Percentiles rank a stretch among this genome's conserved stretches.
Evolutionary conservation across 768 basidiomycete genomes (phyloP).

Genomic region (Rhodosporidiobolus sp.): DNA sequence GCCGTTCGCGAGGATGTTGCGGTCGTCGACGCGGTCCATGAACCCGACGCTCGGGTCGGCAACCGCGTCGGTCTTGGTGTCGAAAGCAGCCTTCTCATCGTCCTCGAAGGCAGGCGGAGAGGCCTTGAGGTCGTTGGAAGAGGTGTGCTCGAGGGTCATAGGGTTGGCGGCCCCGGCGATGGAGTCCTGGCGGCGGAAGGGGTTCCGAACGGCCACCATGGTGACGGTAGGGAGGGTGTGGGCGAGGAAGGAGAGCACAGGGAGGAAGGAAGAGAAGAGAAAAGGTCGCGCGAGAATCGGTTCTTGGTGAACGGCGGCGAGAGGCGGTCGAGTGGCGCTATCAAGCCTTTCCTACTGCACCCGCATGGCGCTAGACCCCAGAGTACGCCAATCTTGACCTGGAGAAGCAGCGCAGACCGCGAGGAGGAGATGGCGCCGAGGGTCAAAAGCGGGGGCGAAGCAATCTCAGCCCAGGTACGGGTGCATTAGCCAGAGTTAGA

Average conservation of each 20-base stretch:
- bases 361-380: too few relatives aligned
- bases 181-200: constrained; percentile 30
- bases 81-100: constrained; percentile 26
- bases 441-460: too few relatives aligned
- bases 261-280: neutral
- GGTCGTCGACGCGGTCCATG: constrained; percentile 1
- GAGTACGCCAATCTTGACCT: too few relatives aligned
- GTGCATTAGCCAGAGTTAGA: too few relatives aligned
- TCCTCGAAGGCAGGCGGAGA: too few relatives aligned
- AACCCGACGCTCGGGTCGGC: neutral
- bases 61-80: neutral
- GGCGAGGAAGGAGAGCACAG: neutral
- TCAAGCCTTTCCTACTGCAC: too few relatives aligned
- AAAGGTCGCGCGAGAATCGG: neutral
- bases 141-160: neutral
- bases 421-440: too few relatives aligned
- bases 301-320: too few relatives aligned
- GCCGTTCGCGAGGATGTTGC: constrained; percentile 35
- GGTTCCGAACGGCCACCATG: constrained; percentile 32
- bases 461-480: too few relatives aligned
- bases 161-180: constrained; percentile 7
- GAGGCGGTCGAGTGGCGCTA: too few relatives aligned
- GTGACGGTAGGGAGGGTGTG: neutral
- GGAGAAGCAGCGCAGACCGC: too few relatives aligned
- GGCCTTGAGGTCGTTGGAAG: constrained; percentile 3